phyloP scores from a whole-genome alignment of 2,329 filamentous ascomycete species.

The Penicillium sp. region DNA sequence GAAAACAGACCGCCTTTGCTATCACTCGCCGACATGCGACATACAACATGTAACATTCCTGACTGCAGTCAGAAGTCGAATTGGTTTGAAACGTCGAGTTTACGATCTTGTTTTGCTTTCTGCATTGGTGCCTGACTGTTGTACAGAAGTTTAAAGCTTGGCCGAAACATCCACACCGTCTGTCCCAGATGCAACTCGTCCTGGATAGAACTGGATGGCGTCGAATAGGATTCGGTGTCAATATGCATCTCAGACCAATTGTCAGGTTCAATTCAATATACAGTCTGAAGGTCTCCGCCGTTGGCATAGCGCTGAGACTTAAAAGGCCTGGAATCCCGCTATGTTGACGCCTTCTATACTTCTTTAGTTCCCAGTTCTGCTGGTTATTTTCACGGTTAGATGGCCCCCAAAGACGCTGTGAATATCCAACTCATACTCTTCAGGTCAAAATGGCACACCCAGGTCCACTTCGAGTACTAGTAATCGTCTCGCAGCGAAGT shows the following conservation, averaged over 20 bases:
- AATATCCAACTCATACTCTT: neutral
- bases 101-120: neutral
- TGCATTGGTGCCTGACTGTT: slow-evolving; percentile 2
- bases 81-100: neutral
- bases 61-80: neutral
- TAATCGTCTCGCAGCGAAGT: slow-evolving; percentile 25
- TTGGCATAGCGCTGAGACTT: neutral
- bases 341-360: neutral
- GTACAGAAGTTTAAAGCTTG: slow-evolving; percentile 2
- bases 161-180: slow-evolving; percentile 1
- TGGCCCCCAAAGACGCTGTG: neutral
- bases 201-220: neutral
- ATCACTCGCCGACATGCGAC: neutral
- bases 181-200: neutral
- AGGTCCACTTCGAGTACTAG: slow-evolving; percentile 22
- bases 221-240: neutral
- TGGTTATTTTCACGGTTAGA: neutral
- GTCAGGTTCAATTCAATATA: neutral
- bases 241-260: neutral
- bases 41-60: slow-evolving; percentile 9
- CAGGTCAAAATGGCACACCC: slow-evolving; percentile 9
- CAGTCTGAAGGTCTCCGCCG: slow-evolving; percentile 5
- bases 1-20: slow-evolving; percentile 19
- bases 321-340: neutral
- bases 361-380: neutral